Percentiles rank a stretch among this genome's conserved stretches.
Conservation (phyloP, 2,329 filamentous ascomycete genomes). For the Diaporthe vexans region DNA sequence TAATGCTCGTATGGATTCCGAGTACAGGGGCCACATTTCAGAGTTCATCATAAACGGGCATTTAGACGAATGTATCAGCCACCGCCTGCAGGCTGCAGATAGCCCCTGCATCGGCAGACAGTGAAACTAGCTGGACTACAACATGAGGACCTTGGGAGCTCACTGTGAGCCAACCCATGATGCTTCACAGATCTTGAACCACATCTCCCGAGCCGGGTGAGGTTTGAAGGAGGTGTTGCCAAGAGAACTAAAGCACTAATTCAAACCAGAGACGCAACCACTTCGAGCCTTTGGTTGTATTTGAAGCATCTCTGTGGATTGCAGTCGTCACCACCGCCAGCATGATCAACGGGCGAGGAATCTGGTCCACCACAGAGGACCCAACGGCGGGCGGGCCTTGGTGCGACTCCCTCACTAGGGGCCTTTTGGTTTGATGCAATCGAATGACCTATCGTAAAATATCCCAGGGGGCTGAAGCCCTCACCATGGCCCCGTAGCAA, state of each 20-base stretch:
- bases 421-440: not conserved
- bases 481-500: not conserved
- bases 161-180: not conserved
- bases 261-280: not conserved
- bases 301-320: not conserved
- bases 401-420: not conserved
- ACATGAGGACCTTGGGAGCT: not conserved
- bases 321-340: not conserved
- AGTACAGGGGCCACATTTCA: conserved; percentile 24
- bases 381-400: not conserved
- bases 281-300: not conserved
- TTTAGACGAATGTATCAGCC: conserved; percentile 13
- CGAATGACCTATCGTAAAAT: not conserved
- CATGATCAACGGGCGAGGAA: not conserved
- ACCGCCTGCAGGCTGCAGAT: not conserved
- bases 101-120: conserved; percentile 11
- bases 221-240: not conserved
- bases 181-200: not conserved
- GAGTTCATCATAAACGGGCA: conserved; percentile 1
- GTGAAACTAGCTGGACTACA: conserved; percentile 16
- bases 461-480: not conserved
- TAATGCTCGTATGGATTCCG: not conserved
- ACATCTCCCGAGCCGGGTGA: not conserved
- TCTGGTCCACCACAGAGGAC: not conserved
- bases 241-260: not conserved